Evolutionary conservation across 208 protist genomes (phyloP).

Genomic region (Crithidia sp.): DNA sequence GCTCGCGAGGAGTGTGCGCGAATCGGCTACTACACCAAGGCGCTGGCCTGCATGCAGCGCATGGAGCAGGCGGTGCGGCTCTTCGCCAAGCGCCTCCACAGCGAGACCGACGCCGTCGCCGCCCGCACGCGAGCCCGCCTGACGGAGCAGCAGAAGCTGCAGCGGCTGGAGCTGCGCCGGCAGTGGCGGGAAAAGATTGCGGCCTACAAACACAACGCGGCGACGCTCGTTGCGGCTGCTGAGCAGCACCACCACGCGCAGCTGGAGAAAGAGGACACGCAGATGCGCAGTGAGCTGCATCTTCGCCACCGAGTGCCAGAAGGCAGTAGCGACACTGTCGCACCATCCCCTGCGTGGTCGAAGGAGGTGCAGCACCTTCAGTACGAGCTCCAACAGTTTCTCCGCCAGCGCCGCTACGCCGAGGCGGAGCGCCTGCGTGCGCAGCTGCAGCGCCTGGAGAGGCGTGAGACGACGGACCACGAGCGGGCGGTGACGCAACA

Average conservation of each 20-base stretch:
- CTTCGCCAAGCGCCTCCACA: constrained; percentile 44
- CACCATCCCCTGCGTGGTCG: constrained; percentile 4
- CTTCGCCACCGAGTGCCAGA: not conserved
- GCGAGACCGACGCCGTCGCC: constrained; percentile 33
- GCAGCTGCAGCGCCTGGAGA: constrained; percentile 32
- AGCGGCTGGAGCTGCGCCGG: constrained; percentile 43
- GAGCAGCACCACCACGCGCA: constrained; percentile 40
- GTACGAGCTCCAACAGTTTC: constrained; percentile 29
- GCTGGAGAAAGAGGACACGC: constrained; percentile 33
- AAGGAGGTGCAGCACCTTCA: constrained; percentile 31
- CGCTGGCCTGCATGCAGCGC: constrained; percentile 51
- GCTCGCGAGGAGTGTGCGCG: constrained; percentile 52
- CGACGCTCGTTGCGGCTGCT: constrained; percentile 28
- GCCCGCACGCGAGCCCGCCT: constrained; percentile 28
- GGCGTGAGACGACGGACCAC: constrained; percentile 34
- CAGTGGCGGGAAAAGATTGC: constrained; percentile 44
- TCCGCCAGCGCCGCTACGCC: constrained; percentile 48
- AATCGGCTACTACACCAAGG: constrained; percentile 38
- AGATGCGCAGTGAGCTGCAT: not conserved
- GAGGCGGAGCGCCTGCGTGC: constrained; percentile 42
- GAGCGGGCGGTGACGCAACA: constrained; percentile 24
- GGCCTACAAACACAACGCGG: constrained; percentile 45
- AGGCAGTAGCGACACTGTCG: not conserved
- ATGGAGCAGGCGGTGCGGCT: constrained; percentile 53
- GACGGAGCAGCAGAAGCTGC: constrained; percentile 37